phyloP scores from a whole-genome alignment of 352 stramenopile genomes.

The Globisporangium paddicum region DNA sequence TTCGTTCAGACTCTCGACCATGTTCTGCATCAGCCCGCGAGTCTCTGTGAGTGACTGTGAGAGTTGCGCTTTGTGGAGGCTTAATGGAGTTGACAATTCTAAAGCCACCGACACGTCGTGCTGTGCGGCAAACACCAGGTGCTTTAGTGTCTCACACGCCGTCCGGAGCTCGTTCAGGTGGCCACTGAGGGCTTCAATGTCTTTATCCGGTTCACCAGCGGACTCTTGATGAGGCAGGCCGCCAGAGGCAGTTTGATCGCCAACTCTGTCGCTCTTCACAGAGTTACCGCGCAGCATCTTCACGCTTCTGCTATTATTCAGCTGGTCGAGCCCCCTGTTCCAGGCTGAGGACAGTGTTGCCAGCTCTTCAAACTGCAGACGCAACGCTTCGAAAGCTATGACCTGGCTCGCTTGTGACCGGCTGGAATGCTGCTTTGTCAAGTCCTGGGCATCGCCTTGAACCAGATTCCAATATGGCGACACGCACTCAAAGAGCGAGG shows the following conservation, averaged over 20 bases:
- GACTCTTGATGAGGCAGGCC: background rate
- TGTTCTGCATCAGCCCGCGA: slow-evolving; percentile 18
- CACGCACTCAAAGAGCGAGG: slow-evolving; percentile 14
- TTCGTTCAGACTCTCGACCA: slow-evolving; percentile 15
- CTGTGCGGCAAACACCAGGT: slow-evolving; percentile 37
- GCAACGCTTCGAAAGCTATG: background rate
- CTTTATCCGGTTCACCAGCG: slow-evolving; percentile 6
- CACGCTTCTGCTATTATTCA: background rate
- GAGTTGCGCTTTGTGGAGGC: slow-evolving; percentile 2
- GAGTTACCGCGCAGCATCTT: background rate
- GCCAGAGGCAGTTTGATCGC: background rate
- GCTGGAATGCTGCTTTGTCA: background rate
- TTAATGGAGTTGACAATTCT: background rate
- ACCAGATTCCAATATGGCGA: slow-evolving; percentile 12
- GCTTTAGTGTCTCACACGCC: slow-evolving; percentile 45
- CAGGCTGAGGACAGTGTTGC: background rate
- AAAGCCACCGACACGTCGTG: slow-evolving; percentile 20
- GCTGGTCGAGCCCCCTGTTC: background rate
- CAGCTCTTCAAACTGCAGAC: background rate
- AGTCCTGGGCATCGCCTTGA: background rate
- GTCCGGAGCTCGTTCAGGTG: slow-evolving; percentile 34
- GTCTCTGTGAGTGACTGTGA: background rate
- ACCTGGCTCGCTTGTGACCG: background rate
- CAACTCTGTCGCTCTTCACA: background rate
- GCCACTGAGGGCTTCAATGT: background rate